phyloP scores from a whole-genome alignment of 768 basidiomycete genomes.

The Trametes punicea region DNA sequence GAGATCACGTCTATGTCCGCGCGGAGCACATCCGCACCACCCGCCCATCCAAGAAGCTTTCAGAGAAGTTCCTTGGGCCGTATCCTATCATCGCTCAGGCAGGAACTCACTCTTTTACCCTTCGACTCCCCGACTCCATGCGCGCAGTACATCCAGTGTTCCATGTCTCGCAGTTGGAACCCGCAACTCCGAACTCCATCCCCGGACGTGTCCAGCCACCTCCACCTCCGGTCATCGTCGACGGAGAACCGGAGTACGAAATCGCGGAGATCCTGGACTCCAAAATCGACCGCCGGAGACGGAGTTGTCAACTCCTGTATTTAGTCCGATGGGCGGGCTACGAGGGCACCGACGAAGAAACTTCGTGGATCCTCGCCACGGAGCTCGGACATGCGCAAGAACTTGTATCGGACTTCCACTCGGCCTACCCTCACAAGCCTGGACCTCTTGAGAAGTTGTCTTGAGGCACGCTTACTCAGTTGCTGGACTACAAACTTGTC shows the following conservation, averaged over 20 bases:
- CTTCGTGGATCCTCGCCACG: constrained; percentile 12
- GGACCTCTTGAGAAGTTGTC: not conserved
- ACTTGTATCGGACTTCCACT: constrained; percentile 5
- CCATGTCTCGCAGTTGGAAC: no score
- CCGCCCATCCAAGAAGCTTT: constrained; percentile 22
- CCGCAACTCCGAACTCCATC: no score
- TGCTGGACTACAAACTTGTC: no score
- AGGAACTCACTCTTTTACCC: no score
- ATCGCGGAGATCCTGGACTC: constrained; percentile 18
- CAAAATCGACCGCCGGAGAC: constrained; percentile 10
- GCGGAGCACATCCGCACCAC: not conserved
- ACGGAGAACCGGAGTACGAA: constrained; percentile 15
- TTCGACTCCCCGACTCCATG: no score
- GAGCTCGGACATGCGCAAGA: constrained; percentile 4
- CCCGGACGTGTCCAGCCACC: constrained; percentile 8
- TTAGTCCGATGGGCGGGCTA: not conserved
- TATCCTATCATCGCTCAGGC: constrained; percentile 27
- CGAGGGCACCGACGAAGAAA: constrained; percentile 17
- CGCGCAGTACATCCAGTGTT: no score
- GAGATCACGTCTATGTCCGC: not conserved
- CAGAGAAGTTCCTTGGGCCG: constrained; percentile 23
- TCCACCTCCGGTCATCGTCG: constrained; percentile 10
- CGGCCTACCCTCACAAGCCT: not conserved
- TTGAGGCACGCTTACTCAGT: no score
- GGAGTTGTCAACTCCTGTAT: no score